Evolutionary conservation across 345 rosid genomes (phyloP), one percentile per base, ranked within the genome.

Genomic region (Camelina laxa): DNA sequence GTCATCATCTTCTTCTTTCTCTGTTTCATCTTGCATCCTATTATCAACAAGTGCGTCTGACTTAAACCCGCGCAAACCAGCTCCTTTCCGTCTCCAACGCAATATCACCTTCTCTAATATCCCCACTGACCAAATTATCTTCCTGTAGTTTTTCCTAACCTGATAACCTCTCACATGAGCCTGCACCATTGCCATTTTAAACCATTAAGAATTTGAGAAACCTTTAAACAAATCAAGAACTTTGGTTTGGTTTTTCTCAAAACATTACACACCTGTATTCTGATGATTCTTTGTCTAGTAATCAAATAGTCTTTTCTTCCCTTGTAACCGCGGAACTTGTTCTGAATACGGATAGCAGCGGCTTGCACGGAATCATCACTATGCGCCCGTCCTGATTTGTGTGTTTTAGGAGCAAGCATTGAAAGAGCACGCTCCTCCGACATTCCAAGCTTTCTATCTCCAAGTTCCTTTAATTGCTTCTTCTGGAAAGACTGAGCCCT

Each of bases 141-240:
- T 91, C 77, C 77, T 85, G 80, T 86, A 80, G 82, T 84, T 87
- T 80, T 87, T 91, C 81, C 98, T 87, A 21, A 89, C 91, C 78
- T 93, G 94, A 83, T 91, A 88, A 48, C 98, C 97, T 82, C 98
- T 89, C 30, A 89, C 87, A 78, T 86, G 95, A 54, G 98, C 98
- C 98, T 94, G 79, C 73, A n/a, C 73, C 65, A 76, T 65, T 33
- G 20, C 48, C 67, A 82, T 63, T 74, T 48, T 13, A 58, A 49
- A 17, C 41, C 72, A 7, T 69, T 47, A 14, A 0, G 65, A 17
- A 16, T 42, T 31, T 44, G 64, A 16, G 33, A 38, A 31, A 53
- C 33, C 4, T 2, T 42, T 21, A 22, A 54, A 44, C 9, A 6
- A 44, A 22, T 31, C 44, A 69, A 58, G 61, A 71, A 38, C 66